Conservation (phyloP, 306 rosid species). For the Alnus rubra region DNA sequence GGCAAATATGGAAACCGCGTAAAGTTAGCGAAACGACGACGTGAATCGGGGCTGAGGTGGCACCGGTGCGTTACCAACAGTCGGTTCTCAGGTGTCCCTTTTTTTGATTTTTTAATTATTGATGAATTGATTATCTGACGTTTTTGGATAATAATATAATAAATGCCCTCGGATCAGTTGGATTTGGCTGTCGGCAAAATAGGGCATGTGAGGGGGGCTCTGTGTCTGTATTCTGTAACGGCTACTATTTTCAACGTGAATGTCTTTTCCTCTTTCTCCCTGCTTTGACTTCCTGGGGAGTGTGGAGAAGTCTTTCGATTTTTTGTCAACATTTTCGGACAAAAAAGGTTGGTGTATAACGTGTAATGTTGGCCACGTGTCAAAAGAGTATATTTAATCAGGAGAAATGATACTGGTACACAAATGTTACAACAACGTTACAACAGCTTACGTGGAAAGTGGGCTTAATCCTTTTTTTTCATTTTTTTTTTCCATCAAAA, state of each 20-base stretch:
- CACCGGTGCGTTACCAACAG: slow-evolving; percentile 6
- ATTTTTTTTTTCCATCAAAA: no score
- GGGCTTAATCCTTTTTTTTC: no score
- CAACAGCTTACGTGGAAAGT: no score
- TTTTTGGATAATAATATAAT: no score
- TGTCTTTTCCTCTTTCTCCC: neutral
- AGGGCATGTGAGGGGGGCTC: neutral
- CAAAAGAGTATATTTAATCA: no score
- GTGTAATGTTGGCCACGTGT: no score
- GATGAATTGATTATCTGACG: neutral
- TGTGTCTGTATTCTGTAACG: neutral
- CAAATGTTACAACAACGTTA: no score
- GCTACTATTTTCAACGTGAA: neutral
- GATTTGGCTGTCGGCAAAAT: neutral
- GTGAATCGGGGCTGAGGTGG: neutral
- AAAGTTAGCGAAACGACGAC: neutral
- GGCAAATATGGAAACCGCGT: neutral
- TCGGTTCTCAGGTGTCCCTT: neutral
- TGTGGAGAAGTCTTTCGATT: no score
- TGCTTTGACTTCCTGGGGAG: neutral
- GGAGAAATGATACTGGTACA: no score
- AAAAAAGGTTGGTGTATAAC: no score
- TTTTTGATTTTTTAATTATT: neutral
- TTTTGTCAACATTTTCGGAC: no score
- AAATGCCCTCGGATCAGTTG: neutral